Evolutionary conservation across 2,329 filamentous ascomycete genomes (phyloP), one percentile per base, ranked within the genome.

Genomic region (Botrytis aclada): DNA sequence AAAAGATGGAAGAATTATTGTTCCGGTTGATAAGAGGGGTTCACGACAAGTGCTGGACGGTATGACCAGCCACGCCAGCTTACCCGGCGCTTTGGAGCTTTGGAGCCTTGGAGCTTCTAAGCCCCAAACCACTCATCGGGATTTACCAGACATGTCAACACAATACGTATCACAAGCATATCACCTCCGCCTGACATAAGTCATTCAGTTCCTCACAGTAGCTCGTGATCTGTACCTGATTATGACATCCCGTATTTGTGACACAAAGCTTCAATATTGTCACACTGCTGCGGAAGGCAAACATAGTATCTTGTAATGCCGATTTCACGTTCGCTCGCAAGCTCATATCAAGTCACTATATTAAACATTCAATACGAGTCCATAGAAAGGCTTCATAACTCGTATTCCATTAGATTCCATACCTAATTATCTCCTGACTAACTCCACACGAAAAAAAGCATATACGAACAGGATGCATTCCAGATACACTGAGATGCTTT

Each of bases 401-500:
- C 65, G 41, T 67, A 32, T 56, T 32, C 7, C 65, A 56, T 67
- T 56, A 25, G 29, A n/a, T 54, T 54, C 29, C 32, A 34, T 66
- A 39, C 32, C 32, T 54, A 54, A 66, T 39, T 54, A 67, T 56
- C 47, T 56, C 34, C 43, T n/a, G 14, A 56, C 20, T 8, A 56
- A 67, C 65, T 67, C 65, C 65, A 41, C 22, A n/a, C 10, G 47
- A 56, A 41, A n/a, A 58, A 39, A 60, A 37, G 29, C 64, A 67
- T 56, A 56, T 56, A 41, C 34, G 65, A 67, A 32, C 47, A 67
- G n/a, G 34, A 22, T 25, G 20, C 65, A 51, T 56, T 41, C 65
- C 47, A 67, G 65, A 41, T 67, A 56, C 34, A 56, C 47, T 67
- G 65, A 56, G 37, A 67, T 67, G 47, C 34, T 37, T 56, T 41